These are phyloP conservation scores for Cairneyella variabilis DNA, from an alignment of 495 filamentous ascomycete species.

Conservation along the genomic window DNA sequence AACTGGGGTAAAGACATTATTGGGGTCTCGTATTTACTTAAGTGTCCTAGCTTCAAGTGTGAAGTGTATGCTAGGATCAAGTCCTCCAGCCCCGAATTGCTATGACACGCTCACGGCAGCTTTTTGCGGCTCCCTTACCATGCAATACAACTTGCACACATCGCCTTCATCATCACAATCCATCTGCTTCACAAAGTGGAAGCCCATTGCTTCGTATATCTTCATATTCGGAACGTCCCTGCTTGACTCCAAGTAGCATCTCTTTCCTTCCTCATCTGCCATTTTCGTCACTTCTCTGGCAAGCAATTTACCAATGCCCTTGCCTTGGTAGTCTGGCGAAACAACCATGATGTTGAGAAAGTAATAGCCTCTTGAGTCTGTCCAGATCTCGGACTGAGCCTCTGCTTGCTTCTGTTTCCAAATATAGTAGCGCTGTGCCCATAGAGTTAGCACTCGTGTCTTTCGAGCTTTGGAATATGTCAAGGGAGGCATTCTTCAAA, in stretches of 20 bases:
- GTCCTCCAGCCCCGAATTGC: too few relatives aligned
- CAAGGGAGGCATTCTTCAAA: neutral
- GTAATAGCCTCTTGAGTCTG: slow-evolving; percentile 58
- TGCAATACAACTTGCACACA: slow-evolving; percentile 44
- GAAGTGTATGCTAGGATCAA: too few relatives aligned
- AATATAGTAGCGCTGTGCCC: slow-evolving; percentile 52
- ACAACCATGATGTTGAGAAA: slow-evolving; percentile 69
- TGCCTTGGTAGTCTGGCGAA: slow-evolving; percentile 52
- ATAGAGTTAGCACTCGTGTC: slow-evolving; percentile 4
- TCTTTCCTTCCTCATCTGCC: slow-evolving; percentile 56
- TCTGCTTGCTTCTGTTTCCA: slow-evolving; percentile 59
- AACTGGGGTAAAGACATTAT: too few relatives aligned
- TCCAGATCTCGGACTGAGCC: slow-evolving; percentile 55
- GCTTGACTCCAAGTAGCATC: slow-evolving; percentile 63
- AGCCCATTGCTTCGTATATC: slow-evolving; percentile 65
- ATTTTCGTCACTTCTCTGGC: slow-evolving; percentile 53
- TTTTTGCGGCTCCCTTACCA: slow-evolving; percentile 45
- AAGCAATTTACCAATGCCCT: slow-evolving; percentile 55
- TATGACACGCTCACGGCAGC: slow-evolving; percentile 5
- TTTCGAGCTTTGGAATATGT: neutral
- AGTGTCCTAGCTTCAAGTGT: too few relatives aligned
- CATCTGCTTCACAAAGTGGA: slow-evolving; percentile 56
- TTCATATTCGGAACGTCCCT: slow-evolving; percentile 57
- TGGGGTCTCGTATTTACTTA: too few relatives aligned
- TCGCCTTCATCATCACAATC: slow-evolving; percentile 55